These are phyloP conservation scores for Clavulina sp. DNA, from an alignment of 768 basidiomycete species.

Conservation along the genomic window DNA sequence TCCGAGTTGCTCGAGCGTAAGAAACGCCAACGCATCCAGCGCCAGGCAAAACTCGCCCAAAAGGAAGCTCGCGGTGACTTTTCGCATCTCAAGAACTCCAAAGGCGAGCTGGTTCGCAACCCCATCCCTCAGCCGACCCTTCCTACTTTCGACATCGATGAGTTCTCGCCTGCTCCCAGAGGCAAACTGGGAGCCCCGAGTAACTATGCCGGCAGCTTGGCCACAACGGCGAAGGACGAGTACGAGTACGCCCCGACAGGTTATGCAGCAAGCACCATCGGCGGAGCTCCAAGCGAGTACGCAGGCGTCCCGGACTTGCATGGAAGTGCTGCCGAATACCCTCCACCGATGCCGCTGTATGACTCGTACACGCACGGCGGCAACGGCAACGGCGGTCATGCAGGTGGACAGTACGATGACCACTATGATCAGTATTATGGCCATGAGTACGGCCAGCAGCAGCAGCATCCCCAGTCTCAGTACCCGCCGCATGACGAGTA, in stretches of 20 bases:
- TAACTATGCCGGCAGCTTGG: constrained; percentile 8
- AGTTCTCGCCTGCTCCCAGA: constrained; percentile 33
- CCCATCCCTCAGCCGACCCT: constrained; percentile 87
- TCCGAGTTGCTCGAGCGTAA: constrained; percentile 82
- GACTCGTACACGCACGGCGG: constrained; percentile 1
- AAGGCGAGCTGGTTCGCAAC: constrained; percentile 63
- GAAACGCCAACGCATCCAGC: constrained; percentile 67
- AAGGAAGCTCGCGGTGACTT: constrained; percentile 85
- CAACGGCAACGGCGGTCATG: too few species aligned
- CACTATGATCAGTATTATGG: too few species aligned
- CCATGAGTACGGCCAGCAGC: too few species aligned
- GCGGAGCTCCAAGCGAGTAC: too few species aligned
- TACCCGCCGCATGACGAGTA: too few species aligned
- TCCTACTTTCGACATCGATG: constrained; percentile 77
- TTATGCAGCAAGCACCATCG: constrained; percentile 7
- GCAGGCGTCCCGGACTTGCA: too few species aligned
- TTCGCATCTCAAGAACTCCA: constrained; percentile 85
- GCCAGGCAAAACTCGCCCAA: constrained; percentile 65
- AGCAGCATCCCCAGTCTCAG: too few species aligned
- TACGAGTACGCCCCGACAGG: constrained; percentile 5
- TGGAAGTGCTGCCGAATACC: constrained; percentile 6
- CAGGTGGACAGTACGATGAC: too few species aligned
- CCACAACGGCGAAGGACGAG: constrained; percentile 4
- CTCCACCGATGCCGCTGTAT: constrained; percentile 12
- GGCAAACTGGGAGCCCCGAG: not conserved